Percentiles rank a stretch among this genome's conserved stretches.
Conservation (phyloP, 2,329 filamentous ascomycete species). For the Acrocalymma vagum region DNA sequence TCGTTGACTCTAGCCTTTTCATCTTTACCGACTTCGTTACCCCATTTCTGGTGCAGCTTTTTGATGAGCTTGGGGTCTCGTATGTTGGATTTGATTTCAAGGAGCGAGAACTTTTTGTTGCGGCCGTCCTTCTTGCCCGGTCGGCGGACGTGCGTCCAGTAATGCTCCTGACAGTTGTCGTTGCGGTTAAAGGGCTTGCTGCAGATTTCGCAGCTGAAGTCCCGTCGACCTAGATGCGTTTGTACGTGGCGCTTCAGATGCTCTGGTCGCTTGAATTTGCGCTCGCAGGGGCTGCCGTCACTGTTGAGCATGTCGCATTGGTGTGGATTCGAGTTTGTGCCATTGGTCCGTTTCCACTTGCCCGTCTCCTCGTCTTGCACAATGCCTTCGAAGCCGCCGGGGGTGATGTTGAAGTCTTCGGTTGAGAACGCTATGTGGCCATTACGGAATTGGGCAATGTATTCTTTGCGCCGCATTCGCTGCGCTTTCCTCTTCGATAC, state of each 20-base stretch:
- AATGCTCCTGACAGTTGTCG: conserved; percentile 47
- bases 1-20: too few species aligned
- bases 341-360: conserved; percentile 8
- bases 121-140: conserved; percentile 37
- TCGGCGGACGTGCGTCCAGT: conserved; percentile 35
- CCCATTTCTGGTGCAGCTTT: conserved; percentile 34
- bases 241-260: conserved; percentile 40
- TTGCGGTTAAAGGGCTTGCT: conserved; percentile 37
- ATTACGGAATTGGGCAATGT: conserved; percentile 10
- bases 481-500: conserved; percentile 15
- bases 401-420: too few species aligned
- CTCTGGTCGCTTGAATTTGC: conserved; percentile 39
- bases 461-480: neutral
- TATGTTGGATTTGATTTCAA: conserved; percentile 31
- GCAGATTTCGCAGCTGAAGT: conserved; percentile 35
- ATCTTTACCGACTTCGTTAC: conserved; percentile 23
- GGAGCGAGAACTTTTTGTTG: conserved; percentile 30
- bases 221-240: conserved; percentile 29
- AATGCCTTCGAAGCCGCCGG: neutral
- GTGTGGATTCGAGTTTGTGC: neutral
- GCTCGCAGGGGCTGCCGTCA: conserved; percentile 2
- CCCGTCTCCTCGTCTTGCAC: conserved; percentile 8
- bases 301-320: conserved; percentile 3
- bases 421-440: too few species aligned
- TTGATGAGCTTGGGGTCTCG: conserved; percentile 38